Evolutionary conservation across 2,329 filamentous ascomycete species (phyloP).

Genomic region (Arthrobotrys sinensis): DNA sequence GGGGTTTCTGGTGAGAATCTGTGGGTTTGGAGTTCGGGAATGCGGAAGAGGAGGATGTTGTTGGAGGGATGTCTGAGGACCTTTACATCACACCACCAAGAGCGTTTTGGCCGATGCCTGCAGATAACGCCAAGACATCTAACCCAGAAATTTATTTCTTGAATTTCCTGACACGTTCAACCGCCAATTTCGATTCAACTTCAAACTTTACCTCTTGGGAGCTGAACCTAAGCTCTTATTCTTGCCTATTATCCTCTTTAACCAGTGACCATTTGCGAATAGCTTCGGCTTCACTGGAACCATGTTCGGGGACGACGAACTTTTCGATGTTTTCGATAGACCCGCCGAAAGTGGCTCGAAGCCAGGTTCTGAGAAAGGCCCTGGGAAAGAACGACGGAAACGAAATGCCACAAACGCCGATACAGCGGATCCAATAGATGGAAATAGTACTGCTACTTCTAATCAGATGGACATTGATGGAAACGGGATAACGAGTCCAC

Average conservation of each 20-base stretch:
- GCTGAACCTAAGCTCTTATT: background rate
- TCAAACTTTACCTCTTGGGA: constrained; percentile 9
- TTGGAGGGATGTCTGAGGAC: constrained; percentile 13
- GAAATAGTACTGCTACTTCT: constrained; percentile 63
- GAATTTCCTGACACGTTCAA: constrained; percentile 29
- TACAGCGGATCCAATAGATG: constrained; percentile 39
- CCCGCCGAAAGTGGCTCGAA: constrained; percentile 68
- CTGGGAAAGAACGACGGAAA: constrained; percentile 80
- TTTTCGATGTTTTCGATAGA: constrained; percentile 87
- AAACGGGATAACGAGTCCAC: constrained; percentile 66
- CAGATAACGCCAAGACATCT: constrained; percentile 27
- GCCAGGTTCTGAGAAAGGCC: constrained; percentile 66
- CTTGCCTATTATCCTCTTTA: background rate
- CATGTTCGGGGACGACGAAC: constrained; percentile 73
- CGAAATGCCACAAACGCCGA: constrained; percentile 71
- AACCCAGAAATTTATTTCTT: constrained; percentile 22
- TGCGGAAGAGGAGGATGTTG: constrained; percentile 29
- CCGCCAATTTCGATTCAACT: constrained; percentile 1
- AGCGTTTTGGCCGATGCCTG: constrained; percentile 7
- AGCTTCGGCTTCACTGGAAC: constrained; percentile 8
- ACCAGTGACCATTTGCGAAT: constrained; percentile 7
- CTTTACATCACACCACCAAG: constrained; percentile 35
- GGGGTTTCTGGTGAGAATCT: background rate
- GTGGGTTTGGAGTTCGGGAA: constrained; percentile 2
- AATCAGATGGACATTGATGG: constrained; percentile 64